A percentile compares a stretch with the other conserved stretches of the same genome.
phyloP scores from a whole-genome alignment of 1,284 basidiomycete genomes.

The Marasmius tenuissimus region DNA sequence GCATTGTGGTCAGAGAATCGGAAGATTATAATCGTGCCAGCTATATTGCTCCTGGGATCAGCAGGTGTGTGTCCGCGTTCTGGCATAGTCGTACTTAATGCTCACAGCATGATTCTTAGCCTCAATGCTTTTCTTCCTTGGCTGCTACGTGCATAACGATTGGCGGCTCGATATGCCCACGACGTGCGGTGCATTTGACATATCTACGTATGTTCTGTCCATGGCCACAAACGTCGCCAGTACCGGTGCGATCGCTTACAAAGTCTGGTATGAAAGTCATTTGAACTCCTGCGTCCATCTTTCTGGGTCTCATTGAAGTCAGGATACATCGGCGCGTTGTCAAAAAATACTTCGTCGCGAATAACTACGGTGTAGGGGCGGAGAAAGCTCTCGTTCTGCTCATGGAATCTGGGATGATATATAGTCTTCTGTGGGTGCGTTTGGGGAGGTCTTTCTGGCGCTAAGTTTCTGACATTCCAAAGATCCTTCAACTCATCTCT shows the following conservation, averaged over 20 bases:
- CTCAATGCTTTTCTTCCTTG: background rate
- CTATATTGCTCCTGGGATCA: background rate
- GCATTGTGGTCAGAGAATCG: background rate
- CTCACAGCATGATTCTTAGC: background rate
- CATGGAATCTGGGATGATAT: background rate
- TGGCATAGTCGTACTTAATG: background rate
- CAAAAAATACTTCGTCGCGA: too few relatives aligned
- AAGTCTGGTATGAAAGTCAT: background rate
- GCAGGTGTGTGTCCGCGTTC: background rate
- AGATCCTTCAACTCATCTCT: background rate
- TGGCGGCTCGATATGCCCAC: background rate
- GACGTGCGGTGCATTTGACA: background rate
- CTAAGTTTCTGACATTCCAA: background rate
- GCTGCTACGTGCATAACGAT: background rate
- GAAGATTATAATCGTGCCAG: background rate
- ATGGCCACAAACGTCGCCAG: background rate
- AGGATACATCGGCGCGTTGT: background rate
- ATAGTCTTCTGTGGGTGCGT: background rate
- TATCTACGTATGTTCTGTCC: background rate
- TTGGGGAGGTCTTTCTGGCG: background rate
- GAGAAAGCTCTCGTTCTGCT: background rate
- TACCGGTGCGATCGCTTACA: background rate
- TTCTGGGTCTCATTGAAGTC: background rate
- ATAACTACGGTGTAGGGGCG: background rate
- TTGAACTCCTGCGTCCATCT: too few relatives aligned